Base-by-base conservation (phyloP, 1,139 yeast genomes). In the Debaryomyces sp. region DNA sequence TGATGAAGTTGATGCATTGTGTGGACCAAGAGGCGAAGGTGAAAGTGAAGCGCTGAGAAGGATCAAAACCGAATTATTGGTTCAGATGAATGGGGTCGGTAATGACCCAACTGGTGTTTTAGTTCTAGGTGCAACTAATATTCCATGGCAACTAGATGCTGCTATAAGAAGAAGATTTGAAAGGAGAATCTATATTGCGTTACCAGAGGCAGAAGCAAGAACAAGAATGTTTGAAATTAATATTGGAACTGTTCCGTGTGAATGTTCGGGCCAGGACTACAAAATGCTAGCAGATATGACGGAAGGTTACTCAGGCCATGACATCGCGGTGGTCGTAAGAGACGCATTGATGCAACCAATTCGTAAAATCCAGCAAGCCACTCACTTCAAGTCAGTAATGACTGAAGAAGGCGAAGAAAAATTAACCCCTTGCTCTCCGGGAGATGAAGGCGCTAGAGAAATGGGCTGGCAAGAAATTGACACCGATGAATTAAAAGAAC, bases 71-170 rank as follows among this genome's bases (percentile, higher is more conserved):
- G 99, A 95, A 66, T 76, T 95, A 48, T 78, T 95, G 61, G 98
- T 95, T 7, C 99, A 95, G 66, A 95, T 95, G 99, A 94, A 94
- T 66, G 99, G 99, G 59, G 99, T 95, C 6, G 99, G 99, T 12
- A 92, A 90, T 64, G 99, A 95, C 65, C 75, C 96, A 1, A 79
- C 80, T 45, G 99, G 99, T 7, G 98, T 95, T 2, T 75, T 95
- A 39, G 99, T 95, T 0, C 75, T 95, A 45, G 99, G 99, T 23
- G 99, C 99, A 1, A 95, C 99, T 5, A 95, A 95, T 66, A 94
- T 95, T 51, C 99, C 99, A 17, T 95, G 99, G 99, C 97, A 94
- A 71, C 77, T 95, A 56, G 99, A 95, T 68, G 92, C 98, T 41
- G 99, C 99, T 6, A 90, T 95, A 46, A 82, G 99, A 67, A 85